Percentiles rank a stretch among this genome's conserved stretches.
These are phyloP conservation scores for Clarireedia homoeocarpa DNA, from an alignment of 2,329 filamentous ascomycete species.

Conservation along the genomic window DNA sequence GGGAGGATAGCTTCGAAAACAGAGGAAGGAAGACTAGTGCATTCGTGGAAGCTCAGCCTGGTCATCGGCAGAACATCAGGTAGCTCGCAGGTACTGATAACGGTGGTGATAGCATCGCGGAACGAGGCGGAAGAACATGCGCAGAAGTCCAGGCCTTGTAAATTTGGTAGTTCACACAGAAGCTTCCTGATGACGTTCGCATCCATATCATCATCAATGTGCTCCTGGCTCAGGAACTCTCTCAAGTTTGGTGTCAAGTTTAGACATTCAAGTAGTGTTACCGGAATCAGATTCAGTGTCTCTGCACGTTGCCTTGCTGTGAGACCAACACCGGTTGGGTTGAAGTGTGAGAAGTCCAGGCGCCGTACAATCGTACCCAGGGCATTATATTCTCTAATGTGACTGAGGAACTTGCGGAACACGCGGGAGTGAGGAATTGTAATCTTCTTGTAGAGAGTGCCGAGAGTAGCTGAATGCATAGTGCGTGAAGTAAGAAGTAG, in stretches of 20 bases:
- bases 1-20: slow-evolving; percentile 65
- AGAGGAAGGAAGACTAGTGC: slow-evolving; percentile 57
- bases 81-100: slow-evolving; percentile 27
- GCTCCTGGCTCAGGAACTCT: slow-evolving; percentile 74
- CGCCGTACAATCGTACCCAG: slow-evolving; percentile 70
- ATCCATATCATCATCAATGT: slow-evolving; percentile 69
- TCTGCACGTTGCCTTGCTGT: slow-evolving; percentile 67
- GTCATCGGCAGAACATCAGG: slow-evolving; percentile 47
- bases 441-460: slow-evolving; percentile 70
- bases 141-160: slow-evolving; percentile 69
- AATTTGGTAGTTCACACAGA: slow-evolving; percentile 54
- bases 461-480: slow-evolving; percentile 64
- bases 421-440: slow-evolving; percentile 77
- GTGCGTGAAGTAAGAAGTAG: slow-evolving; percentile 69
- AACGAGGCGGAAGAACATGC: slow-evolving; percentile 64
- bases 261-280: slow-evolving; percentile 64
- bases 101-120: slow-evolving; percentile 53
- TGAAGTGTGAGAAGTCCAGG: slow-evolving; percentile 80
- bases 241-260: slow-evolving; percentile 64
- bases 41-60: slow-evolving; percentile 71
- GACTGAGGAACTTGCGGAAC: slow-evolving; percentile 72
- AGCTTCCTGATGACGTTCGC: slow-evolving; percentile 62
- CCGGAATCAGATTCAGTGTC: slow-evolving; percentile 67
- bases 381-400: slow-evolving; percentile 57
- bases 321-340: slow-evolving; percentile 67